These are phyloP conservation scores for Phialocephala subalpina DNA, from an alignment of 2,329 filamentous ascomycete species.

Conservation along the genomic window DNA sequence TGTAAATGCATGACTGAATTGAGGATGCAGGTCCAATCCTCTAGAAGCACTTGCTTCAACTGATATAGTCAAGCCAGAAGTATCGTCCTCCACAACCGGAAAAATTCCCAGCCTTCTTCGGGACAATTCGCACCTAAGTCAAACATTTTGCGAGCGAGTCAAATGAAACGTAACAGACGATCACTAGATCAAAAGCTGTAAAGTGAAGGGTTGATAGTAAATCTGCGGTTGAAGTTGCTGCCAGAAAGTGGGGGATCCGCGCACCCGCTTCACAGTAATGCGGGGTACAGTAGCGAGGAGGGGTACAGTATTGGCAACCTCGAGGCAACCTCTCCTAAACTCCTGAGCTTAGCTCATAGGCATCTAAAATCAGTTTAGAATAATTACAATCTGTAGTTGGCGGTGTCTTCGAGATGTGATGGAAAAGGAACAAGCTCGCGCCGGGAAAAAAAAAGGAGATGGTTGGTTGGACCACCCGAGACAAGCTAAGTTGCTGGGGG, in stretches of 20 bases:
- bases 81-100: neutral
- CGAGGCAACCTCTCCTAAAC: no score
- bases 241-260: neutral
- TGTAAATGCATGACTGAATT: neutral
- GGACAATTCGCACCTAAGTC: neutral
- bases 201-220: neutral
- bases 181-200: neutral
- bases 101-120: neutral
- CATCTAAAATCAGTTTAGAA: no score
- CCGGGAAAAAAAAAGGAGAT: no score
- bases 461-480: no score
- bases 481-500: no score
- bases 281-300: constrained; percentile 4
- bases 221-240: constrained; percentile 3
- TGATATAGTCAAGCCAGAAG: neutral
- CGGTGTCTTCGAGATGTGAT: no score
- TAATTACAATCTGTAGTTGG: no score
- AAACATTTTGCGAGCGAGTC: neutral
- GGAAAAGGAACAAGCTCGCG: no score
- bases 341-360: no score
- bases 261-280: no score
- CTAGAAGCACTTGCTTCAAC: constrained; percentile 1
- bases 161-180: constrained; percentile 9
- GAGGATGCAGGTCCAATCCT: neutral
- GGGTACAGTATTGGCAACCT: neutral